Percentiles rank a stretch among this genome's conserved stretches.
Conservation (phyloP, 306 rosid genomes). For the Myrica gale region DNA sequence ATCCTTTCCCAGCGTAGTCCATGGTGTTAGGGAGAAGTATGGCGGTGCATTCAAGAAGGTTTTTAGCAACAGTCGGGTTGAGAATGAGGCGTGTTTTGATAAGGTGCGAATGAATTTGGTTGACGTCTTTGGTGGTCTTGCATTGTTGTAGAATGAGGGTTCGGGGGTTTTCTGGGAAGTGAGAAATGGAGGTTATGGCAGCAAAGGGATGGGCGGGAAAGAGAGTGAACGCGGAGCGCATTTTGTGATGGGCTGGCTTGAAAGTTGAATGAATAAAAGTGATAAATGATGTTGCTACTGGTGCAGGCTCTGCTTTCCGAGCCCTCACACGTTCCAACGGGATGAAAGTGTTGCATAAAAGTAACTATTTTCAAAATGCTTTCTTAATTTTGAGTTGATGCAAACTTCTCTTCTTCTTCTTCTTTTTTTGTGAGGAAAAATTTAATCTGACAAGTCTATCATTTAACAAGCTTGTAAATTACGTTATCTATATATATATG, state of each 20-base stretch:
- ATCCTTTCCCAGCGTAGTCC: constrained; percentile 55
- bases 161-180: constrained; percentile 55
- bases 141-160: constrained; percentile 47
- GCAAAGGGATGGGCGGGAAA: constrained; percentile 40
- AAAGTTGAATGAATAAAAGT: no score
- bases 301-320: no score
- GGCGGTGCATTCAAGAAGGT: constrained; percentile 60
- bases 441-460: no score
- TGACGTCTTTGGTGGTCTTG: constrained; percentile 46
- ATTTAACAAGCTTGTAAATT: no score
- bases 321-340: no score
- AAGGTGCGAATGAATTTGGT: constrained; percentile 64
- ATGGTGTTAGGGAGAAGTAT: constrained; percentile 45
- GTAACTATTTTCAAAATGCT: no score
- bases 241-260: not conserved
- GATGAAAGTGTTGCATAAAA: no score
- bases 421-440: no score
- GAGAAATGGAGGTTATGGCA: constrained; percentile 27
- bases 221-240: constrained; percentile 22
- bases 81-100: constrained; percentile 56
- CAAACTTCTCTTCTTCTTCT: no score
- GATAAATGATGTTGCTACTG: no score
- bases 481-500: not conserved
- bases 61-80: constrained; percentile 41
- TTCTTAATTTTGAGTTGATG: no score